Evolutionary conservation across 768 basidiomycete species (phyloP).

Genomic region (Solioccasus polychromus): DNA sequence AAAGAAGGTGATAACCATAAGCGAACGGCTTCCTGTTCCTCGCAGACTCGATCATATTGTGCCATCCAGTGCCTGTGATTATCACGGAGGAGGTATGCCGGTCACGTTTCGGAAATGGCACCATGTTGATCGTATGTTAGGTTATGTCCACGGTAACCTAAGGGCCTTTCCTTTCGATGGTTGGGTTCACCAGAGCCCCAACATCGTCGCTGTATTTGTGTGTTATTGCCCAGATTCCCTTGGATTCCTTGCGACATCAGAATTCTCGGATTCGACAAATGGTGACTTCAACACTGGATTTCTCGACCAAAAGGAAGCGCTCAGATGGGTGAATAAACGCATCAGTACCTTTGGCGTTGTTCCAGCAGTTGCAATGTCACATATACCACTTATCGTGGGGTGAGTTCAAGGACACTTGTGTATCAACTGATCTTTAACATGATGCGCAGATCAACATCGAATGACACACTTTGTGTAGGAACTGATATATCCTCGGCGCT

Average conservation of each 20-base stretch:
- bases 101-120: background rate
- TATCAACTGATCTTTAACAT: background rate
- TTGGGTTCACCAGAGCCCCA: conserved; percentile 62
- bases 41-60: no score
- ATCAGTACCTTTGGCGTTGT: conserved; percentile 38
- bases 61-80: conserved; percentile 40
- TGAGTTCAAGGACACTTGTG: conserved; percentile 25
- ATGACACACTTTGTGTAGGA: conserved; percentile 53
- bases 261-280: conserved; percentile 35
- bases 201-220: conserved; percentile 61
- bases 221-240: conserved; percentile 64
- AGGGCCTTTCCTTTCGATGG: conserved; percentile 63
- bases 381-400: conserved; percentile 61
- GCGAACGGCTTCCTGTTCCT: no score
- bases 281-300: conserved; percentile 56
- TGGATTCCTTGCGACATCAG: conserved; percentile 58
- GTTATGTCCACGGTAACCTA: conserved; percentile 59
- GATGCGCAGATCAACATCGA: conserved; percentile 47
- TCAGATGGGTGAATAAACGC: conserved; percentile 38
- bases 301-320: conserved; percentile 49
- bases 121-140: conserved; percentile 24
- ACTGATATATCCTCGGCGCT: conserved; percentile 35
- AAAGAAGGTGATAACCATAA: conserved; percentile 46
- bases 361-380: conserved; percentile 45
- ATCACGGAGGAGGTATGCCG: conserved; percentile 35